Evolutionary conservation across 2,329 filamentous ascomycete species (phyloP), one percentile per base, ranked within the genome.

Genomic region (Conoideocrella luteorostrata): DNA sequence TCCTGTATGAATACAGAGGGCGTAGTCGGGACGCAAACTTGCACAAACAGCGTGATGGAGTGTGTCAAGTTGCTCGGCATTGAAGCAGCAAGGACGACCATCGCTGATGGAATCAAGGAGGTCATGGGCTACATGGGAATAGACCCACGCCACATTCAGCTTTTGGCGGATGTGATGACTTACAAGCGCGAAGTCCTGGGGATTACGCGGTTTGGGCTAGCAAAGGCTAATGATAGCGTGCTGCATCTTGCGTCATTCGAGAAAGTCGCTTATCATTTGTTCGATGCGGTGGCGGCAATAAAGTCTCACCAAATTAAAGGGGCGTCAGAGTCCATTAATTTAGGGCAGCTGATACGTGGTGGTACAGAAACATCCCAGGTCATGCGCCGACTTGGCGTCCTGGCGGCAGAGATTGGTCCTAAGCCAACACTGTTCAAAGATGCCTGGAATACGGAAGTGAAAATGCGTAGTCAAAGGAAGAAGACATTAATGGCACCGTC

Each of bases 121-220:
- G 93, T 97, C 59, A 98, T 97, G 90, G 80, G 80, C 28, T 82
- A 84, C 61, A 96, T 98, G 89, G 82, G 80, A 63, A 97, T 98
- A 56, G 93, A 98, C 66, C 91, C 90, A 35, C 86, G 93, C 44
- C 93, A 98, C 69, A 97, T 98, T 89, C 86, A 96, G 62, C 77
- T 98, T 15, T 79, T 98, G 2, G 91, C 93, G 10, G 93, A 98
- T 58, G 90, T 96, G 43, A 98, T 98, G 93, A 97, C 93, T 1
- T 97, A 91, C 75, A 97, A 96, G 70, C 93, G 93, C 40, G 91
- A 97, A 54, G 87, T 98, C 0, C 77, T 96, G 15, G 93, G 93
- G 41, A 98, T 98, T 61, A 98, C 93, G 3, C 84, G 93, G 23
- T 97, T 97, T 64, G 93, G 93, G 41, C 74, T 98, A 21, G 86